Base-by-base conservation (phyloP, 495 filamentous ascomycete genomes). In the Hypoxylon cercidicola region DNA sequence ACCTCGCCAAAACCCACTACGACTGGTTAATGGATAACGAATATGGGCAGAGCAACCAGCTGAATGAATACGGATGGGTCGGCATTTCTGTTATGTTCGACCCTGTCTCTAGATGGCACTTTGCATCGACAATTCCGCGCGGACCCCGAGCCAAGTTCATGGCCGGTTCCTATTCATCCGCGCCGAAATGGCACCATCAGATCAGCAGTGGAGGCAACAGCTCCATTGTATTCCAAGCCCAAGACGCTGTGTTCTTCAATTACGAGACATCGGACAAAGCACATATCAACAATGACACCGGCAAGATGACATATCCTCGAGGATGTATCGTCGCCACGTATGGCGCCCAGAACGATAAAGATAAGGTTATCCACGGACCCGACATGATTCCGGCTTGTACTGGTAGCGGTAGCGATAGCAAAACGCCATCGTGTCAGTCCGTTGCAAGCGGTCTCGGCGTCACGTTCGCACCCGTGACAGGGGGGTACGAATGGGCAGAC, bases 211-310 rank as follows among this genome's bases (percentile, higher is more conserved):
- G 39, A n/a, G n/a, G 8, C n/a, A 41, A 41, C 39, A 41, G 5
- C 39, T 41, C 39, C 39, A 16, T 41, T 2, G 15, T 41, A 16
- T 41, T 41, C 39, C 39, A 41, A 41, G 39, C 39, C 15, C 39
- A 41, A 41, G 39, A 41, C 39, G 39, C 39, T 13, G 39, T 41
- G 13, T 41, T 41, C 39, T 41, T 41, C 39, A 41, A 41, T 8
- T 41, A 41, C 15, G 39, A 41, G 39, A 41, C 39, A 41, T 41
- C 39, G 39, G 39, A 41, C 39, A 41, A 41, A 16, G 39, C 39
- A 41, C 12, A 41, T 15, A 16, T 8, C 39, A 13, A 41, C 13
- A 15, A 41, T 6, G 39, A 16, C 15, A 12, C 13, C 10, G n/a
- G 16, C 39, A 41, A 16, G 13, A 41, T 4, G 39, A 15, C 39